Evolutionary conservation across 495 filamentous ascomycete genomes (phyloP).

Genomic region (Tetracladium setigerum): DNA sequence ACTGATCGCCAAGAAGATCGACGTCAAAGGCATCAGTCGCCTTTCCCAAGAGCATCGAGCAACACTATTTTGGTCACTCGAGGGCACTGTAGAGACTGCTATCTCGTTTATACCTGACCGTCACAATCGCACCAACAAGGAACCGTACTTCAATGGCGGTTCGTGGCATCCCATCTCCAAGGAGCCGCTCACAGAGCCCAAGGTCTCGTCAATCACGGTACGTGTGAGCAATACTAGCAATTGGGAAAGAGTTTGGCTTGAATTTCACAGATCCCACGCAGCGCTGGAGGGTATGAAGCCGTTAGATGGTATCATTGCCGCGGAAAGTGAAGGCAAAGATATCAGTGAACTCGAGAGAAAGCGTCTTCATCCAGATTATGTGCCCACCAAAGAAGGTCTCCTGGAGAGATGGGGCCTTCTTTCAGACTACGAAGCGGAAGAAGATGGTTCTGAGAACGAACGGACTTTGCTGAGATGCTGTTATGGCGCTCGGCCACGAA

Average conservation of each 20-base stretch:
- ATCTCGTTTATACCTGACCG: constrained; percentile 16
- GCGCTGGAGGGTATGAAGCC: not conserved
- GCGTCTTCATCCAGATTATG: too few species aligned
- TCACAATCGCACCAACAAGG: constrained; percentile 9
- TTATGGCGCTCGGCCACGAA: too few species aligned
- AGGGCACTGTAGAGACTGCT: constrained; percentile 16
- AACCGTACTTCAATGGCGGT: constrained; percentile 16
- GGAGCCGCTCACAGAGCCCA: constrained; percentile 18
- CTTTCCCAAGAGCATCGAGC: not conserved
- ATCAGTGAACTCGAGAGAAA: too few species aligned
- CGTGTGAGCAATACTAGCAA: constrained; percentile 9
- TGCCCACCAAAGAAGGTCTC: too few species aligned
- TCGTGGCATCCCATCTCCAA: constrained; percentile 18
- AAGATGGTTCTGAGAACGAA: too few species aligned
- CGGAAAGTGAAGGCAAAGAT: too few species aligned
- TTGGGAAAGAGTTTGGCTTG: constrained; percentile 18
- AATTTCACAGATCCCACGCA: constrained; percentile 6
- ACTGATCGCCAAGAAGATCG: constrained; percentile 1
- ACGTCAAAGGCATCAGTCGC: constrained; percentile 3
- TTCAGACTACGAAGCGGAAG: too few species aligned
- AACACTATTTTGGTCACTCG: constrained; percentile 15
- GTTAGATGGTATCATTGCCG: too few species aligned
- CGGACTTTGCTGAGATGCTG: too few species aligned
- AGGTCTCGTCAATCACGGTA: constrained; percentile 17
- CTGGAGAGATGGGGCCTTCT: too few species aligned